Evolutionary conservation across 129 eudicot genomes (phyloP).

Genomic region (Dittrichia graveolens): DNA sequence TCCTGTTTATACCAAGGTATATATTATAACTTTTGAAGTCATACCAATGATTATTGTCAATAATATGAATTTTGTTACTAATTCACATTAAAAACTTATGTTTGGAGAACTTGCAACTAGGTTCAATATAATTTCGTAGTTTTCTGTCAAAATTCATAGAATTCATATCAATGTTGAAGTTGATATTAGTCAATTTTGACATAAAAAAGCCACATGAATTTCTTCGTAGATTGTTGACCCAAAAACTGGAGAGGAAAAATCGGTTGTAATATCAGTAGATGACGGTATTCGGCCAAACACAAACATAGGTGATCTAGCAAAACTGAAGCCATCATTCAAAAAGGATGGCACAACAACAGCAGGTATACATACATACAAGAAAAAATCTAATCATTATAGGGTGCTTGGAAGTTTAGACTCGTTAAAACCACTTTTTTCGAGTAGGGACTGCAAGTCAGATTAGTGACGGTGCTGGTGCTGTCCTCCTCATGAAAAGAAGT

Average conservation of each 20-base stretch:
- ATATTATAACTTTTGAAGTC: conserved; percentile 19
- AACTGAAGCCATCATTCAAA: conserved; percentile 83
- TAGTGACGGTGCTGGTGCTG: conserved; percentile 98
- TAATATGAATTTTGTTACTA: conserved; percentile 15
- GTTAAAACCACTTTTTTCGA: background rate
- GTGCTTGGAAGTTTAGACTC: background rate
- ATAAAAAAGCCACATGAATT: conserved; percentile 16
- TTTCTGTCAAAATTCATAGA: no score
- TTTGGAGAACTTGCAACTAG: background rate
- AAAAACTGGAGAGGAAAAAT: conserved; percentile 63
- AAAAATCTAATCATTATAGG: background rate
- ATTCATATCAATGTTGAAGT: conserved; percentile 10
- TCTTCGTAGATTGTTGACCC: conserved; percentile 57
- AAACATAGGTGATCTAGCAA: conserved; percentile 67
- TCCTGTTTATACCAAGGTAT: conserved; percentile 67
- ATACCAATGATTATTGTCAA: background rate
- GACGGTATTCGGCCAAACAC: conserved; percentile 83
- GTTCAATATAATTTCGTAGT: background rate
- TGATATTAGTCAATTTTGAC: conserved; percentile 24
- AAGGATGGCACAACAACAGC: conserved; percentile 90
- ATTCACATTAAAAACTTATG: background rate
- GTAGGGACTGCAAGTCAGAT: conserved; percentile 92
- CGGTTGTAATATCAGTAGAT: conserved; percentile 50
- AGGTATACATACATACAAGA: conserved; percentile 46
- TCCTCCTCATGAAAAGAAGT: conserved; percentile 97